These are phyloP conservation scores for Yamadazyma sp. DNA, from an alignment of 1,139 yeast species.

Conservation along the genomic window DNA sequence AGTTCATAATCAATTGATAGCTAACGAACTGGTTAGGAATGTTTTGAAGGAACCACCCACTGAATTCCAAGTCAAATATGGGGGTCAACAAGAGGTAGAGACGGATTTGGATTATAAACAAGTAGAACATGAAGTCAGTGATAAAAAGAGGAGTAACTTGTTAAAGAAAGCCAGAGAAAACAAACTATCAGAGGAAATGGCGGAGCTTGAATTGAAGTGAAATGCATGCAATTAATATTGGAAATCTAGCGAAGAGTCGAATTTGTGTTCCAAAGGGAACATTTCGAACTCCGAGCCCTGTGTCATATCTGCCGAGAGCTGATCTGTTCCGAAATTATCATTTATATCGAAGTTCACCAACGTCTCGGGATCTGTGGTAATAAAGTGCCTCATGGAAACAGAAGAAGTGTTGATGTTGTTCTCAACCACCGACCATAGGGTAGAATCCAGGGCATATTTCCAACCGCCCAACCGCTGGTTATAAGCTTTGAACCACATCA, in stretches of 20 bases:
- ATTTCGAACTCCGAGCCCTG: too few species aligned
- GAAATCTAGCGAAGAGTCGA: too few species aligned
- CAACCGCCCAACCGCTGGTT: slow-evolving; percentile 16
- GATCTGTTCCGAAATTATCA: too few species aligned
- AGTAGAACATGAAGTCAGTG: slow-evolving; percentile 22
- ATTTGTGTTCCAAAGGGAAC: too few species aligned
- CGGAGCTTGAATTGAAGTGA: slow-evolving; percentile 20
- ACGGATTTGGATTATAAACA: slow-evolving; percentile 11
- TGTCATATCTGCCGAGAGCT: too few species aligned
- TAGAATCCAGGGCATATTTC: slow-evolving; percentile 17
- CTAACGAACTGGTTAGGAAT: slow-evolving; percentile 46
- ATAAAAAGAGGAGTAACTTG: slow-evolving; percentile 32
- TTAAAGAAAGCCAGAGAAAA: slow-evolving; percentile 36
- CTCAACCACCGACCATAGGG: slow-evolving; percentile 11
- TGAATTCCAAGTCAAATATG: slow-evolving; percentile 32
- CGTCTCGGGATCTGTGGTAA: slow-evolving; percentile 3
- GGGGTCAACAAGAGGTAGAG: slow-evolving; percentile 18
- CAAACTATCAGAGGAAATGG: slow-evolving; percentile 32
- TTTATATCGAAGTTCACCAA: not conserved
- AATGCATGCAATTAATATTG: not conserved
- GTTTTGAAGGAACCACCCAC: slow-evolving; percentile 43
- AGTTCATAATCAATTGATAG: slow-evolving; percentile 59
- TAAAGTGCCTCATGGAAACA: slow-evolving; percentile 1
- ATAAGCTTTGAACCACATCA: slow-evolving; percentile 22
- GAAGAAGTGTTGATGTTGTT: not conserved